phyloP scores from a whole-genome alignment of 2,329 filamentous ascomycete genomes.

The Arthrocladium fulminans region DNA sequence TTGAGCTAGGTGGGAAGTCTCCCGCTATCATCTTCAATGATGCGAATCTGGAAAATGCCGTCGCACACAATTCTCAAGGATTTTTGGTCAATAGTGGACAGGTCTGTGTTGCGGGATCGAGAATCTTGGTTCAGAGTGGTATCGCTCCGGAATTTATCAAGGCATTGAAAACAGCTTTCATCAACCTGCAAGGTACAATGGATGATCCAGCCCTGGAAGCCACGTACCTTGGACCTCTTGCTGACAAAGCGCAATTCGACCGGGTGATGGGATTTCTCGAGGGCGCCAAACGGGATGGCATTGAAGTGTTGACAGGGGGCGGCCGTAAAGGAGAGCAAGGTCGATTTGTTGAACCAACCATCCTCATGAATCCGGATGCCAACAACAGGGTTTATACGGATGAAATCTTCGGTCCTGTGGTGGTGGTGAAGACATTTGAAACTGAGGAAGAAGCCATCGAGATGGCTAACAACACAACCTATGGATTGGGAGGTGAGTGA shows the following conservation, averaged over 20 bases:
- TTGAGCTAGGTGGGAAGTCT: slow-evolving; percentile 79
- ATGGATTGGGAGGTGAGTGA: slow-evolving; percentile 28
- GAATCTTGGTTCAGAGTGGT: slow-evolving; percentile 12
- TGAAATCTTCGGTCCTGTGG: slow-evolving; percentile 67
- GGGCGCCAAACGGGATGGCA: background rate
- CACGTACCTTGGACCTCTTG: slow-evolving; percentile 16
- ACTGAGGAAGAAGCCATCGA: slow-evolving; percentile 33
- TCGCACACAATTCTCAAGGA: slow-evolving; percentile 24
- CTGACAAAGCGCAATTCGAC: slow-evolving; percentile 13
- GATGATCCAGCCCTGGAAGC: slow-evolving; percentile 6
- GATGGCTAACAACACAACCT: slow-evolving; percentile 34
- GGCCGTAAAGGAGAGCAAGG: slow-evolving; percentile 10
- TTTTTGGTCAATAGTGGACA: slow-evolving; percentile 21
- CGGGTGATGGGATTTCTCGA: slow-evolving; percentile 14
- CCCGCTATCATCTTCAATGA: slow-evolving; percentile 71
- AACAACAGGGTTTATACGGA: slow-evolving; percentile 58
- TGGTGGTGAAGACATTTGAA: slow-evolving; percentile 50
- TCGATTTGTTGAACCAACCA: slow-evolving; percentile 14
- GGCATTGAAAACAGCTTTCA: slow-evolving; percentile 1
- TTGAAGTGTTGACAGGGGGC: slow-evolving; percentile 7
- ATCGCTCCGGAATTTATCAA: slow-evolving; percentile 14
- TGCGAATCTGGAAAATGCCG: slow-evolving; percentile 55
- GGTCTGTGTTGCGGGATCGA: slow-evolving; percentile 12
- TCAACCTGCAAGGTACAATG: background rate
- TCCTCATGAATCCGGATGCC: slow-evolving; percentile 10